Evolutionary conservation across 2,329 filamentous ascomycete species (phyloP), one percentile per base, ranked within the genome.

Genomic region (Epichloe sibirici): DNA sequence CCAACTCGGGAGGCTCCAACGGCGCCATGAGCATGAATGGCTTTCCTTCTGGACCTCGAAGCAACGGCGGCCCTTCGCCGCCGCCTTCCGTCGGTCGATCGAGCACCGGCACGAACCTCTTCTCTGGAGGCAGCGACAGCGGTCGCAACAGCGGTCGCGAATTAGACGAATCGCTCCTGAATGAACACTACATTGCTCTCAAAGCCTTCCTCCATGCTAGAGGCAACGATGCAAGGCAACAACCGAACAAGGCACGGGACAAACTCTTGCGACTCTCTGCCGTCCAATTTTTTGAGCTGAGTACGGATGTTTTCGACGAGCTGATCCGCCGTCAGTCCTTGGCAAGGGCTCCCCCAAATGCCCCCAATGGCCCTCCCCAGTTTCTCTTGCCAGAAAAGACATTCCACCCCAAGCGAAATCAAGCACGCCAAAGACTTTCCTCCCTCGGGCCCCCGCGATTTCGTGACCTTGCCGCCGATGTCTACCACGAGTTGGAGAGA

Each of bases 251-350:
- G 69, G 93, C 93, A 52, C 85, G 90, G 63, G 93, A 97, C 70
- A 98, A 98, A 75, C 77, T 97, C 53, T 77, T 96, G 55, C 83
- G 91, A 54, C 78, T 98, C 49, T 95, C 90, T 1, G 76, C 86
- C 1, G 88, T 95, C 31, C 93, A 98, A 68, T 97, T 98, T 68
- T 89, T 95, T 69, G 93, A 98, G 71, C 78, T 98, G 57, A 96
- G 90, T 70, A 97, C 91, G 53, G 93, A 98, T 71, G 91, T 98
- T 42, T 97, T 87, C 70, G 93, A 98, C 69, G 93, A 98, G 71
- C 76, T 97, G 58, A 77, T 94, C 59, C 85, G 93, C 55, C 82
- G 93, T 57, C 90, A 97, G 68, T 80, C 86, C 58, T 76, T 76
- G 49, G 77, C 77, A 51, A 71, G 80, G 56, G 72, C 72, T 51